phyloP scores from a whole-genome alignment of 495 filamentous ascomycete species.

The Barbatosphaeria neglecta region DNA sequence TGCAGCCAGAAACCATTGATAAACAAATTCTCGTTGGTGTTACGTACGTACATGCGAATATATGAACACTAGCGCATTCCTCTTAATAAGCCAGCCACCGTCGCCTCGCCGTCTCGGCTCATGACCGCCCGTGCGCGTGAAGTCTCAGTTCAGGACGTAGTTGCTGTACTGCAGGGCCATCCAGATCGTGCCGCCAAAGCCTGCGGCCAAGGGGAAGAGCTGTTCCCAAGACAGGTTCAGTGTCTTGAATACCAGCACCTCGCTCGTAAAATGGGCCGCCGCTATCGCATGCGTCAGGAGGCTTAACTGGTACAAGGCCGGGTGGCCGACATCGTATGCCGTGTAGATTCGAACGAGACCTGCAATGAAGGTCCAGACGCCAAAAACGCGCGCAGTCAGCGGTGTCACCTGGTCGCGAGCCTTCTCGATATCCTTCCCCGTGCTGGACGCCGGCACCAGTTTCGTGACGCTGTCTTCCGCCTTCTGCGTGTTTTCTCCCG shows the following conservation, averaged over 20 bases:
- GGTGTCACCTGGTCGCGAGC: conserved; percentile 48
- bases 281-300: conserved; percentile 74
- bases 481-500: conserved; percentile 20
- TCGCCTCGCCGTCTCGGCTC: too few species aligned
- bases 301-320: conserved; percentile 63
- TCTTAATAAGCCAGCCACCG: too few species aligned
- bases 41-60: too few species aligned
- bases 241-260: conserved; percentile 67
- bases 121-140: too few species aligned
- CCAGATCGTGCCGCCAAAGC: conserved; percentile 59
- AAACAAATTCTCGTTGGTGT: too few species aligned
- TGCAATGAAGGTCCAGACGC: conserved; percentile 78
- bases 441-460: conserved; percentile 33
- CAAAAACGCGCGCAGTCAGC: conserved; percentile 74
- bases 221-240: conserved; percentile 58
- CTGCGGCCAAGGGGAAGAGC: conserved; percentile 61
- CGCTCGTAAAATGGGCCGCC: conserved; percentile 65
- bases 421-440: conserved; percentile 35
- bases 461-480: conserved; percentile 32
- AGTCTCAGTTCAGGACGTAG: conserved; percentile 37
- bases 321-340: conserved; percentile 68
- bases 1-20: too few species aligned
- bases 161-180: conserved; percentile 62
- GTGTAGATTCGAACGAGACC: conserved; percentile 70
- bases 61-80: too few species aligned